Percentiles rank a stretch among this genome's conserved stretches.
phyloP scores from a whole-genome alignment of 371 early-diverging fungal genomes.

The Conidiobolus incongruus region DNA sequence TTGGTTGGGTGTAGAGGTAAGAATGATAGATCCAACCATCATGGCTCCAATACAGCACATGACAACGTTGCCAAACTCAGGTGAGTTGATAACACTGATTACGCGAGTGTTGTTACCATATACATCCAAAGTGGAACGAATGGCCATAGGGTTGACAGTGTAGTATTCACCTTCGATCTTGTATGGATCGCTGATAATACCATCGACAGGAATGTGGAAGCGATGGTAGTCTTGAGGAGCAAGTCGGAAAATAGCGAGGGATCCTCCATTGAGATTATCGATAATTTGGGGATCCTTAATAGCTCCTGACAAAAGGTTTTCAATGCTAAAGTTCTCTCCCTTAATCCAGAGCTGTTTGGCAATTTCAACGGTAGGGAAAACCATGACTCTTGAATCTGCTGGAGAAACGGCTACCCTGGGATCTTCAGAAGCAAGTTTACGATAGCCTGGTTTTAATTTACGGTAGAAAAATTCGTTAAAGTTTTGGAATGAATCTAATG shows the following conservation, averaged over 20 bases:
- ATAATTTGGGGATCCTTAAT: conserved; percentile 13
- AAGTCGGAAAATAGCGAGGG: conserved; percentile 37
- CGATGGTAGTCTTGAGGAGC: conserved; percentile 69
- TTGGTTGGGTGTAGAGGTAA: conserved; percentile 28
- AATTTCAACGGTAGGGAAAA: conserved; percentile 20
- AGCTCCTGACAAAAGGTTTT: conserved; percentile 13
- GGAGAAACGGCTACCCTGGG: conserved; percentile 29
- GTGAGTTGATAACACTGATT: conserved; percentile 35
- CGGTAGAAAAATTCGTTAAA: conserved; percentile 65
- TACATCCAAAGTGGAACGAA: conserved; percentile 42
- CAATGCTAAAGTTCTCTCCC: conserved; percentile 33
- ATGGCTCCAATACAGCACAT: conserved; percentile 57
- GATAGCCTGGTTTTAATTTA: conserved; percentile 27
- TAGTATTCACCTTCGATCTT: conserved; percentile 44
- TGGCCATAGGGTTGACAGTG: conserved; percentile 74
- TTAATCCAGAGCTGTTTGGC: conserved; percentile 49
- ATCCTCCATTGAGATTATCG: conserved; percentile 24
- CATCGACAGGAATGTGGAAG: conserved; percentile 41
- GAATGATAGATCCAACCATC: conserved; percentile 63
- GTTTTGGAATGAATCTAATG: conserved; percentile 15
- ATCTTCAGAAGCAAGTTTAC: conserved; percentile 20
- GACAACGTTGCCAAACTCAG: conserved; percentile 47
- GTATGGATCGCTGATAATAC: conserved; percentile 19
- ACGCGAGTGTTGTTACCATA: conserved; percentile 60
- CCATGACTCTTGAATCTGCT: conserved; percentile 40